phyloP scores from a whole-genome alignment of 108 stramenopile species.

The Asterionellopsis glacialis region DNA sequence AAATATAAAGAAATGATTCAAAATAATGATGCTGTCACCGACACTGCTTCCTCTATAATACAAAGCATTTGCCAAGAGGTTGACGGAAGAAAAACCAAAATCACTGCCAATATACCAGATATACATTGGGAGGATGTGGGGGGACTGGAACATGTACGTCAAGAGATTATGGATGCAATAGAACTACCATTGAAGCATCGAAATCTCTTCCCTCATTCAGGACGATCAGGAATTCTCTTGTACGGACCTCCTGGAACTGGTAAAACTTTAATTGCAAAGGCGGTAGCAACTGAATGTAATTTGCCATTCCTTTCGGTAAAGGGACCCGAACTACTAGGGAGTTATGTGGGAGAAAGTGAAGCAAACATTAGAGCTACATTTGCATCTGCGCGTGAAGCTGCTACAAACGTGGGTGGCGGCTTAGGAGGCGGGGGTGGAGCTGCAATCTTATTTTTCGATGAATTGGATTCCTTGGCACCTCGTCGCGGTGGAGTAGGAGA shows the following conservation, averaged over 20 bases:
- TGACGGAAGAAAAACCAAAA: slow-evolving; percentile 12
- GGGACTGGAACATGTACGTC: slow-evolving; percentile 88
- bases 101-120: slow-evolving; percentile 46
- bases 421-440: slow-evolving; percentile 27
- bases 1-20: not conserved
- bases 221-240: slow-evolving; percentile 87
- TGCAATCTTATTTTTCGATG: slow-evolving; percentile 94
- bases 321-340: slow-evolving; percentile 92
- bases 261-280: slow-evolving; percentile 99
- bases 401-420: slow-evolving; percentile 21
- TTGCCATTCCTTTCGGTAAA: slow-evolving; percentile 94
- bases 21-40: not conserved
- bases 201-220: slow-evolving; percentile 75
- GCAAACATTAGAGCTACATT: slow-evolving; percentile 90
- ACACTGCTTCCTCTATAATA: not conserved
- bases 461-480: slow-evolving; percentile 96
- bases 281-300: slow-evolving; percentile 96
- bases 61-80: slow-evolving; percentile 28
- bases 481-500: slow-evolving; percentile 81
- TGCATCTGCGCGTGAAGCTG: slow-evolving; percentile 61
- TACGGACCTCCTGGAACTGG: slow-evolving; percentile 88
- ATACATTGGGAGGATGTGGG: slow-evolving; percentile 95
- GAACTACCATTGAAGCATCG: slow-evolving; percentile 96
- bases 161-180: slow-evolving; percentile 98
- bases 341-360: slow-evolving; percentile 97